phyloP scores from a whole-genome alignment of 331 rosid genomes.

The Pyrus hybrid region DNA sequence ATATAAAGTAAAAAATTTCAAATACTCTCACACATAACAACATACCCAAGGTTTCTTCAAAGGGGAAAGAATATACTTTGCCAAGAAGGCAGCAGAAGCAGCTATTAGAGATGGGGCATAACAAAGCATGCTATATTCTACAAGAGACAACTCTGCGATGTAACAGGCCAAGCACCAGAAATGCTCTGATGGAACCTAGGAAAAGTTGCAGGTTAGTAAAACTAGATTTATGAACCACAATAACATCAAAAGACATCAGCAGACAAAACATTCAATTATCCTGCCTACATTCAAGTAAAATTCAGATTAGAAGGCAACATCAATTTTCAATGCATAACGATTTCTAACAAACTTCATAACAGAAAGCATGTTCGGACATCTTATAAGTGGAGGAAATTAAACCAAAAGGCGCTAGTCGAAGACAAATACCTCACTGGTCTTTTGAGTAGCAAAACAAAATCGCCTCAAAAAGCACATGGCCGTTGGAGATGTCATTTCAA shows the following conservation, averaged over 20 bases:
- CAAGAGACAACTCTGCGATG: slow-evolving; percentile 70
- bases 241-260: not conserved
- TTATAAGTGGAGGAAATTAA: not conserved
- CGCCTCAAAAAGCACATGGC: slow-evolving; percentile 74
- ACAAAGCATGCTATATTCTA: slow-evolving; percentile 66
- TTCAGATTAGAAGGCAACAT: not conserved
- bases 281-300: not conserved
- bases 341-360: not conserved
- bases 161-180: slow-evolving; percentile 69
- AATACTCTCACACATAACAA: slow-evolving; percentile 26
- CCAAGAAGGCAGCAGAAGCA: slow-evolving; percentile 79
- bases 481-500: slow-evolving; percentile 92
- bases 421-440: slow-evolving; percentile 51
- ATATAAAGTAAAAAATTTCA: not conserved
- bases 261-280: not conserved
- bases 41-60: slow-evolving; percentile 78
- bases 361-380: not conserved
- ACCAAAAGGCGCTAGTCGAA: not conserved
- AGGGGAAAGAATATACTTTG: slow-evolving; percentile 60
- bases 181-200: slow-evolving; percentile 49
- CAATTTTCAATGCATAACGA: not conserved
- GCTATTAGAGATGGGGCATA: slow-evolving; percentile 77
- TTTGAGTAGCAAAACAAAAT: slow-evolving; percentile 73
- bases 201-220: not conserved
- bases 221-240: not conserved